Percentiles rank a stretch among this genome's conserved stretches.
These are phyloP conservation scores for Collybiopsis confluens DNA, from an alignment of 768 basidiomycete genomes.

Conservation along the genomic window DNA sequence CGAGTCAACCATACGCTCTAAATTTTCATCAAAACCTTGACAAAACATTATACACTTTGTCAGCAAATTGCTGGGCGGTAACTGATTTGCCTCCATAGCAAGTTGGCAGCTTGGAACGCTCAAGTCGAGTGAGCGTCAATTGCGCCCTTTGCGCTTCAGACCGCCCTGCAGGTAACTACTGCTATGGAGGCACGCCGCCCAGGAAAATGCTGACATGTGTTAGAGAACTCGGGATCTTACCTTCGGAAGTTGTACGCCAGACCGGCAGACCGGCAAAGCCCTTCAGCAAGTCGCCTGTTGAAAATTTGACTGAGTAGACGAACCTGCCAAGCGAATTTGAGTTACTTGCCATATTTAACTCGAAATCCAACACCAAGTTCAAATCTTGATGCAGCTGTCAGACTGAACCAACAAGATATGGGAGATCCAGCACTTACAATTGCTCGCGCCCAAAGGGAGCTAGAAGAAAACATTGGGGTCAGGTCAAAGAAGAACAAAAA, in stretches of 20 bases:
- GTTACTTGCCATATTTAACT: slow-evolving; percentile 55
- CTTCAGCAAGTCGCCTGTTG: slow-evolving; percentile 31
- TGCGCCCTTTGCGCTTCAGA: too few relatives aligned
- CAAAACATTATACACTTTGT: too few relatives aligned
- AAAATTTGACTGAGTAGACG: neutral
- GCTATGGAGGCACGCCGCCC: too few relatives aligned
- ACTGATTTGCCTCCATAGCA: too few relatives aligned
- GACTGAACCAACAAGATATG: neutral
- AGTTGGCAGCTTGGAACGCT: too few relatives aligned
- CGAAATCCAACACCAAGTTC: slow-evolving; percentile 54
- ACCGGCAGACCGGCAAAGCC: slow-evolving; percentile 49
- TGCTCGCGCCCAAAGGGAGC: slow-evolving; percentile 77
- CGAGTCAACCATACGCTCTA: slow-evolving; percentile 51
- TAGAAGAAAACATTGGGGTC: neutral
- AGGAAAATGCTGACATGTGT: too few relatives aligned
- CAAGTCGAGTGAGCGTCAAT: too few relatives aligned
- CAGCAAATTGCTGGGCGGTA: too few relatives aligned
- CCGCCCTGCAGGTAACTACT: too few relatives aligned
- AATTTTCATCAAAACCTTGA: too few relatives aligned
- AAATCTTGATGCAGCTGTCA: slow-evolving; percentile 20
- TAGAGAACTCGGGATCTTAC: slow-evolving; percentile 20
- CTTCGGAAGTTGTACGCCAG: slow-evolving; percentile 59
- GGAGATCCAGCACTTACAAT: slow-evolving; percentile 33
- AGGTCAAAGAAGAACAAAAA: neutral
- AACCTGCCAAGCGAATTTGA: slow-evolving; percentile 23